A percentile compares a stretch with the other conserved stretches of the same genome.
phyloP scores from a whole-genome alignment of 1,139 yeast genomes.

The Hyphopichia pseudoburtonii region DNA sequence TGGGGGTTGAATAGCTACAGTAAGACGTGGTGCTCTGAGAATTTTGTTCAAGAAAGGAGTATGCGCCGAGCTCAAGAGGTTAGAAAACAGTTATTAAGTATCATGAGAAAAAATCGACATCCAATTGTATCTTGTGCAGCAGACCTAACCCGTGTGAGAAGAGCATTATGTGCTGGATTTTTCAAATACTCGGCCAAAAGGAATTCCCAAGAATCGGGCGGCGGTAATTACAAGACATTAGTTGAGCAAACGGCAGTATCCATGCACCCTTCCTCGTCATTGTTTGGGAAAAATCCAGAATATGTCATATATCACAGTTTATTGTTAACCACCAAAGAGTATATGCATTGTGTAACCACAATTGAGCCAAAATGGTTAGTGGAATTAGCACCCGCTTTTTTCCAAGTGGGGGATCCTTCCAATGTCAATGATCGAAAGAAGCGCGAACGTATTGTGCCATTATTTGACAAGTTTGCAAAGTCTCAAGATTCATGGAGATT shows the following conservation, averaged over 20 bases:
- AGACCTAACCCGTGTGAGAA: conserved; percentile 61
- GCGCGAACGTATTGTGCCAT: conserved; percentile 57
- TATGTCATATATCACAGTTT: conserved; percentile 84
- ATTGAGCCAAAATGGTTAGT: conserved; percentile 86
- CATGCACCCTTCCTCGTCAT: conserved; percentile 85
- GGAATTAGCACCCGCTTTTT: conserved; percentile 84
- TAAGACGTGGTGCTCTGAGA: conserved; percentile 76
- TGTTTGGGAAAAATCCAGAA: conserved; percentile 72
- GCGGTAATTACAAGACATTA: conserved; percentile 63
- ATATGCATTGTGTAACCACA: conserved; percentile 83
- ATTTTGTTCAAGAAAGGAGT: conserved; percentile 79
- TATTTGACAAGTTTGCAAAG: conserved; percentile 54
- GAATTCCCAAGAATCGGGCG: conserved; percentile 62
- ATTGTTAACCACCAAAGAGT: conserved; percentile 79
- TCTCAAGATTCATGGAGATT: conserved; percentile 48
- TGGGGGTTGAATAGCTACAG: conserved; percentile 70
- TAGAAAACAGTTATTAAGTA: conserved; percentile 62
- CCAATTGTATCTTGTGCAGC: conserved; percentile 60
- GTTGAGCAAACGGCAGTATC: conserved; percentile 76
- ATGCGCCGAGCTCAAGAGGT: conserved; percentile 79
- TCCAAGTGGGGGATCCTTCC: conserved; percentile 56
- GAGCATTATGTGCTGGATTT: conserved; percentile 81
- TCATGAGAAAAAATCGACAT: conserved; percentile 58
- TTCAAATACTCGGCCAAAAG: conserved; percentile 83
- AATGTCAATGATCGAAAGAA: conserved; percentile 35